Percentiles rank a stretch among this genome's conserved stretches.
phyloP scores from a whole-genome alignment of 192 early-diverging fungal genomes.

The Gamsiella multidivaricata region DNA sequence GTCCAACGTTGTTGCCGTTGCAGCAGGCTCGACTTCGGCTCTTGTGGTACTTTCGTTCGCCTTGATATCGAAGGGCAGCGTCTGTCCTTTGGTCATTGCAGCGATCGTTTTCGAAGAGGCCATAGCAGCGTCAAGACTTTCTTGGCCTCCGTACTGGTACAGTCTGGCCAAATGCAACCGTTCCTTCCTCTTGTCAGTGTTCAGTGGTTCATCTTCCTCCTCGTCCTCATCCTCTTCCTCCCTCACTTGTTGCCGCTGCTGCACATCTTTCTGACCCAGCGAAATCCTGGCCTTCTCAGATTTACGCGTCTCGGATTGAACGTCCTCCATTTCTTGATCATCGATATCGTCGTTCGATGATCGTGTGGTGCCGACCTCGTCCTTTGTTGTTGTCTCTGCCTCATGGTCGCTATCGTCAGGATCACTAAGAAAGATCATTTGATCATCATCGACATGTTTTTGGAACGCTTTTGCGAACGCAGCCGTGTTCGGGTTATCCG shows the following conservation, averaged over 20 bases:
- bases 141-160: neutral
- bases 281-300: neutral
- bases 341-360: neutral
- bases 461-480: slow-evolving; percentile 44
- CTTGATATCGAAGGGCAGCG: slow-evolving; percentile 14
- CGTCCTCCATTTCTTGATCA: slow-evolving; percentile 5
- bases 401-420: slow-evolving; percentile 39
- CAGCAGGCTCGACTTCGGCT: neutral
- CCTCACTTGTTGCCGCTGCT: too few relatives aligned
- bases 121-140: neutral
- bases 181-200: slow-evolving; percentile 30
- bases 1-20: neutral
- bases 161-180: slow-evolving; percentile 10
- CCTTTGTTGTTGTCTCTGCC: neutral
- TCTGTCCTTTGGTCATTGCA: slow-evolving; percentile 4
- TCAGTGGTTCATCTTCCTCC: slow-evolving; percentile 27
- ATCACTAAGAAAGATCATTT: slow-evolving; percentile 46
- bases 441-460: slow-evolving; percentile 39
- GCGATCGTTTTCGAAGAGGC: neutral
- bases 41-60: neutral
- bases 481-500: slow-evolving; percentile 38
- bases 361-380: neutral
- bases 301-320: neutral
- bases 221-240: slow-evolving; percentile 20
- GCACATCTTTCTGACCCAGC: neutral